Evolutionary conservation across 179 eudicot genomes (phyloP).

Genomic region (Patellifolia procumbens): DNA sequence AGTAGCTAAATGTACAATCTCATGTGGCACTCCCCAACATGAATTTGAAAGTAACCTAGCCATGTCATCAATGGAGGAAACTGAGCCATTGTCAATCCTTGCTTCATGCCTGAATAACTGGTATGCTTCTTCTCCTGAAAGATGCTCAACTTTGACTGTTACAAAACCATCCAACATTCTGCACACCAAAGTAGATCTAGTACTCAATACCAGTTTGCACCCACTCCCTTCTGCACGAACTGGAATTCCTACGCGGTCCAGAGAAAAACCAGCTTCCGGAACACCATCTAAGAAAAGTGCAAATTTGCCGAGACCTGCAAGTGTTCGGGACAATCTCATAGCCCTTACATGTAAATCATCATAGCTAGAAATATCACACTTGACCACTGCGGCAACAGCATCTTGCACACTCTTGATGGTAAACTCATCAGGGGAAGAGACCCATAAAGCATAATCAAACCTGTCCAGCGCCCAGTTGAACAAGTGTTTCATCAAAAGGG

Average conservation of each 20-base stretch:
- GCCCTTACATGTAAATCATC: neutral
- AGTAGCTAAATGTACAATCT: neutral
- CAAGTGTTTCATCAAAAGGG: constrained; percentile 16
- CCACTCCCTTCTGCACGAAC: constrained; percentile 8
- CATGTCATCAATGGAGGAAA: neutral
- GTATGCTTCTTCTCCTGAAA: constrained; percentile 13
- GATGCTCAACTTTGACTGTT: neutral
- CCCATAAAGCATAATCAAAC: constrained; percentile 9
- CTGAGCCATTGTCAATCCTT: neutral
- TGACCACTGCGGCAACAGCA: constrained; percentile 9
- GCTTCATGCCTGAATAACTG: constrained; percentile 18
- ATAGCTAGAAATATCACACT: neutral
- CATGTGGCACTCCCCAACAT: constrained; percentile 8
- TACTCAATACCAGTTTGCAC: constrained; percentile 19
- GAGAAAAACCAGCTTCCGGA: neutral
- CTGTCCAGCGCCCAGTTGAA: neutral
- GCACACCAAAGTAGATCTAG: neutral
- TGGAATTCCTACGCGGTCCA: neutral
- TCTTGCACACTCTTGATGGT: constrained; percentile 6
- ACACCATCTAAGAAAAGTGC: constrained; percentile 19
- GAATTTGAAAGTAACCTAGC: constrained; percentile 7
- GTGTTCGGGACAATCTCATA: neutral
- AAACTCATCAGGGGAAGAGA: neutral
- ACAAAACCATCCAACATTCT: neutral
- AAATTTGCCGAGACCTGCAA: constrained; percentile 6